Base-by-base conservation (phyloP, 768 basidiomycete species). In the Strobilomyces echinocephalus region DNA sequence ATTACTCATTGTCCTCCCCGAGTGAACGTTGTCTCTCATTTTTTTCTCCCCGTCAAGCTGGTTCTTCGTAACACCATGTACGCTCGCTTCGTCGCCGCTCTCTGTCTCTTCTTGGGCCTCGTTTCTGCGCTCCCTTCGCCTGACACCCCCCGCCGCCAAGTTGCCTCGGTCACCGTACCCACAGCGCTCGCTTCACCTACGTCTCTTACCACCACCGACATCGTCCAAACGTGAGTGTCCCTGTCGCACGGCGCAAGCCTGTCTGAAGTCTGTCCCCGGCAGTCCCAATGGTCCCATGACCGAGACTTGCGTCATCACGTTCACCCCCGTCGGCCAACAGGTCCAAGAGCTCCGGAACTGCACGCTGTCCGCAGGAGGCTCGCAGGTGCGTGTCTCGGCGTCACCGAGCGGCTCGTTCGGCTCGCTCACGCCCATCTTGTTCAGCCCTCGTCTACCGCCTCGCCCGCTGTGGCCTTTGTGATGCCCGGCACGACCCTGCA, bases 401-500 rank as follows among this genome's bases (percentile, higher is more conserved):
- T 16, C 8, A 33, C 21, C 40, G 15, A 21, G 7, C n/a, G 8
- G 14, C 18, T 7, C 30, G 9, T 39, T 30, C 12, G 33, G 9
- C 31, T 30, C 12, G 33, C 45, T 20, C 31, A 46, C 31, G 31
- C 14, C 8, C 36, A 10, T 8, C 6, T 16, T 15, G 21, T 26
- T 11, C 18, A 60, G 59, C 46, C 54, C 12, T 64, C 77, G 39
- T 50, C 75, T 9, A 53, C 65, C 10, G 54, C 70, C 5, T 58
- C 69, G 24, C 59, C 61, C 3, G 60, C 62, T 9, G 68, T 73
- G 3, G 67, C 76, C 5, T 88, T 89, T 68, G 60, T 72, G 30
- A 71, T 91, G 35, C 91, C 91, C 11, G 91, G 91, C 20, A 87
- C 82, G 72, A 76, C 78, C 52, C 61, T 92, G 16, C 79, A 81